Base-by-base conservation (phyloP, 768 basidiomycete genomes). In the Lactarius quietus region DNA sequence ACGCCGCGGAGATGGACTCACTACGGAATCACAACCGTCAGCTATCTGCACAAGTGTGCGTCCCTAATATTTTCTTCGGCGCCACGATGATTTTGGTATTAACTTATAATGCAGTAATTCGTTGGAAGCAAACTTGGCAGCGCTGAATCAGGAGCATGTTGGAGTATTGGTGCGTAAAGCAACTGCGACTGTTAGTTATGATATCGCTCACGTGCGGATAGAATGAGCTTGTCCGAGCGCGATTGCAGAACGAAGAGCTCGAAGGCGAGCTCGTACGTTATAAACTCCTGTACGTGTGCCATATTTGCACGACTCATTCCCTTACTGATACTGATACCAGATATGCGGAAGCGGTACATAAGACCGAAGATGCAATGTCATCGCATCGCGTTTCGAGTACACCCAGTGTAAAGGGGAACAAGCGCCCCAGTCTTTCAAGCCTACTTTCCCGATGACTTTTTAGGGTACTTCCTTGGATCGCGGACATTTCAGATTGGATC, bases 241-340 rank as follows among this genome's bases (percentile, higher is more conserved):
- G 95, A 59, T 78, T 98, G 45, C 86, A 88, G 65, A 92, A 92
- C 70, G 96, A 99, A 74, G 95, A 98, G 74, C 81, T 96, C 65
- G 97, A 98, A 75, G 84, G 87, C 63, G 93, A 98, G 74, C 84
- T 99, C 20, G 95, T 99, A 43, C 86, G 90, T 48, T 98, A 97
- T 78, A 97, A 97, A 77, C 79, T 97, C 53, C 74, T 96, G 92
- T 95, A 71, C 74, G 89, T 79, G 17, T 36, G n/a, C 38, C 41
- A 14, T 38, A n/a, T 52, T 9, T n/a, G 5, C 35, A 20, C 1
- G 53, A 17, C 29, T 14, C 51, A 31, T 10, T 23, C 23, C 23
- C n/a, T 38, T 17, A 20, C 55, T 45, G 17, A 54, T 59, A 18
- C 56, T 2, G 26, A 38, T 23, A 17, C 10, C 61, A 84, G 83